These are phyloP conservation scores for Diospyros lotus DNA, from an alignment of 148 eudicot genomes.

Conservation along the genomic window DNA sequence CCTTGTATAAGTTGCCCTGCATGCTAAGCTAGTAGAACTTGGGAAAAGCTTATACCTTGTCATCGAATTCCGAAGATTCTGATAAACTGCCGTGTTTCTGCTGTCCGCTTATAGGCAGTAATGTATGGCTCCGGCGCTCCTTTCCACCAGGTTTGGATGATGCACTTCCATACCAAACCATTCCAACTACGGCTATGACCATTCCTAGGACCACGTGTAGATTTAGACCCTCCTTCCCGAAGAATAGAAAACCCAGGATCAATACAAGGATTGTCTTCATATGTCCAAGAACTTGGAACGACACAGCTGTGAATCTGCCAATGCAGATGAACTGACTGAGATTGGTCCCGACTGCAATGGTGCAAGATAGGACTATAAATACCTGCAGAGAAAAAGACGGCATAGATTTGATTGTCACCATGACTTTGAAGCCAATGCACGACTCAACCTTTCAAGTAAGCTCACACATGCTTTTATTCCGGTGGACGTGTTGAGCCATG, in stretches of 20 bases:
- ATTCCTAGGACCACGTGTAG: constrained; percentile 81
- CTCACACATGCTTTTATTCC: too few species aligned
- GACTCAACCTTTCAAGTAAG: too few species aligned
- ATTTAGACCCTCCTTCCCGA: constrained; percentile 88
- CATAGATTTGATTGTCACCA: too few species aligned
- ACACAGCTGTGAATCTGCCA: constrained; percentile 91
- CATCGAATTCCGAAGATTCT: constrained; percentile 62
- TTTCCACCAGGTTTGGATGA: constrained; percentile 92
- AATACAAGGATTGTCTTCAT: constrained; percentile 96
- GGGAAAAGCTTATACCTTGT: constrained; percentile 41
- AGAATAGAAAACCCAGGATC: constrained; percentile 78
- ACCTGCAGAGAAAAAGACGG: constrained; percentile 33
- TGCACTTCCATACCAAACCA: constrained; percentile 91
- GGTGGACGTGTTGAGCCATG: too few species aligned
- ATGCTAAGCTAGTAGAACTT: neutral
- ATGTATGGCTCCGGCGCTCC: constrained; percentile 60
- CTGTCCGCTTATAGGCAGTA: constrained; percentile 42
- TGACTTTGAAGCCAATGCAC: too few species aligned
- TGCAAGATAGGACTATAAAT: constrained; percentile 69
- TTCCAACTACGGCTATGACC: constrained; percentile 80
- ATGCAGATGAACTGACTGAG: constrained; percentile 96
- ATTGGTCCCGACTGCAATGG: constrained; percentile 87
- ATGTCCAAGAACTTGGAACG: constrained; percentile 92
- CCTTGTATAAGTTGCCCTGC: constrained; percentile 23
- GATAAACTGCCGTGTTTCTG: constrained; percentile 40